These are phyloP conservation scores for Rhizopus sp. DNA, from an alignment of 371 early-diverging fungal genomes.

Conservation along the genomic window DNA sequence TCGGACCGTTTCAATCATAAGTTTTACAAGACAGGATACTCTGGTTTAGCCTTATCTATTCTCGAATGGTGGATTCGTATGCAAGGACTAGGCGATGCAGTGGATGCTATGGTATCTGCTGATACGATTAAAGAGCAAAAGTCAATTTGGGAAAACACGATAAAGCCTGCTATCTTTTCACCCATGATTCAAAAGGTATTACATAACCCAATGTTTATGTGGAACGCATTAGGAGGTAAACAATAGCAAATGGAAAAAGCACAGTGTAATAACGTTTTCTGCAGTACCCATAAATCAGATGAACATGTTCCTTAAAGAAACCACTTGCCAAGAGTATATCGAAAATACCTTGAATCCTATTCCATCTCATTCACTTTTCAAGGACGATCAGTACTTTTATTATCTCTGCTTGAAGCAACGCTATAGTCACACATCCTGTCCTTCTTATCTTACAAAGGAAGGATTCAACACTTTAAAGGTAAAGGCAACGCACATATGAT, in stretches of 20 bases:
- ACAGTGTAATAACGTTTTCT: background rate
- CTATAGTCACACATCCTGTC: conserved; percentile 67
- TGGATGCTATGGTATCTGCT: conserved; percentile 63
- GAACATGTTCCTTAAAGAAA: conserved; percentile 83
- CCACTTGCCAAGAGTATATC: conserved; percentile 76
- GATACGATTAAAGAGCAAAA: conserved; percentile 63
- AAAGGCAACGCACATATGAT: background rate
- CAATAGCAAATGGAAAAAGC: background rate
- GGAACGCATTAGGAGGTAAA: conserved; percentile 80
- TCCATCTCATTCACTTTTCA: conserved; percentile 59
- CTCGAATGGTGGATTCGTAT: conserved; percentile 67
- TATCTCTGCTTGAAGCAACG: conserved; percentile 72
- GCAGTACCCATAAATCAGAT: conserved; percentile 84
- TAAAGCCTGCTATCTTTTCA: conserved; percentile 67
- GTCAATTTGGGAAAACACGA: conserved; percentile 62
- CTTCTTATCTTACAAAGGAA: conserved; percentile 72
- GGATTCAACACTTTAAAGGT: conserved; percentile 69
- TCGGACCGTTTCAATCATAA: conserved; percentile 58
- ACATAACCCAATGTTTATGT: conserved; percentile 81
- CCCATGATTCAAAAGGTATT: conserved; percentile 65
- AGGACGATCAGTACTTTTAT: conserved; percentile 83
- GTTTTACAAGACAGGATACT: conserved; percentile 85
- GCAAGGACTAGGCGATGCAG: conserved; percentile 59
- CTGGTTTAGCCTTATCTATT: conserved; percentile 75
- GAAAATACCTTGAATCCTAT: conserved; percentile 86